These are phyloP conservation scores for Exophiala alcalophila DNA, from an alignment of 2,329 filamentous ascomycete genomes.

Conservation along the genomic window DNA sequence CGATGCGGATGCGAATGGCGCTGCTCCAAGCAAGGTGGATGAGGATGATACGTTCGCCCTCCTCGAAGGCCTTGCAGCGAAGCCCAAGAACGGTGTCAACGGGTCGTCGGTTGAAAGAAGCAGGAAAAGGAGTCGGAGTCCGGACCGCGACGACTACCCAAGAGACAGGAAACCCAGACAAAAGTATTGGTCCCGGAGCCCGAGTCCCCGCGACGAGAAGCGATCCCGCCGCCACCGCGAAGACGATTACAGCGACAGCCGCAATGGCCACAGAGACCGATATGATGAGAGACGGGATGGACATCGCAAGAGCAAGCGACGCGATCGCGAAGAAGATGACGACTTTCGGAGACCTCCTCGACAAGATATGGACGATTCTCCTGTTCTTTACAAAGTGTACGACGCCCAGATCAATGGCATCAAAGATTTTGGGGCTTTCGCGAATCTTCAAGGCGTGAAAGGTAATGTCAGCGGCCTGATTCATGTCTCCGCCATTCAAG, in stretches of 20 bases:
- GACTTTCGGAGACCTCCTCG: slow-evolving; percentile 64
- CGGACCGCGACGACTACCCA: slow-evolving; percentile 49
- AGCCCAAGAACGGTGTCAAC: slow-evolving; percentile 46
- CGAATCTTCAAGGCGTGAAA: slow-evolving; percentile 80
- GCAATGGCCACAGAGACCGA: slow-evolving; percentile 16
- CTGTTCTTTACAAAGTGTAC: slow-evolving; percentile 83
- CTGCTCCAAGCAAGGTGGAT: slow-evolving; percentile 32
- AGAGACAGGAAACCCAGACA: slow-evolving; percentile 46
- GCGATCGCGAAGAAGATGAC: slow-evolving; percentile 53
- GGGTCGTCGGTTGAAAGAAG: slow-evolving; percentile 39
- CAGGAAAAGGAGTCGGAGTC: slow-evolving; percentile 56
- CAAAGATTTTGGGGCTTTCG: slow-evolving; percentile 94
- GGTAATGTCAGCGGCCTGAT: slow-evolving; percentile 92
- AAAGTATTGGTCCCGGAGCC: slow-evolving; percentile 52
- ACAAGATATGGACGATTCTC: slow-evolving; percentile 75
- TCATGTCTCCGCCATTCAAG: slow-evolving; percentile 83
- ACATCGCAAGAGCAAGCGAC: slow-evolving; percentile 40
- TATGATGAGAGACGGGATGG: slow-evolving; percentile 33
- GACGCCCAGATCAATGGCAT: slow-evolving; percentile 84
- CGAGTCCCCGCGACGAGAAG: slow-evolving; percentile 45
- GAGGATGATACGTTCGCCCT: slow-evolving; percentile 92
- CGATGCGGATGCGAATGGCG: slow-evolving; percentile 36
- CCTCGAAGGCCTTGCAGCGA: slow-evolving; percentile 78
- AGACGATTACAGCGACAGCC: slow-evolving; percentile 47
- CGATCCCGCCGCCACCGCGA: slow-evolving; percentile 39